A percentile compares a stretch with the other conserved stretches of the same genome.
These are phyloP conservation scores for Albifimbria verrucaria DNA, from an alignment of 2,329 filamentous ascomycete species.

Conservation along the genomic window DNA sequence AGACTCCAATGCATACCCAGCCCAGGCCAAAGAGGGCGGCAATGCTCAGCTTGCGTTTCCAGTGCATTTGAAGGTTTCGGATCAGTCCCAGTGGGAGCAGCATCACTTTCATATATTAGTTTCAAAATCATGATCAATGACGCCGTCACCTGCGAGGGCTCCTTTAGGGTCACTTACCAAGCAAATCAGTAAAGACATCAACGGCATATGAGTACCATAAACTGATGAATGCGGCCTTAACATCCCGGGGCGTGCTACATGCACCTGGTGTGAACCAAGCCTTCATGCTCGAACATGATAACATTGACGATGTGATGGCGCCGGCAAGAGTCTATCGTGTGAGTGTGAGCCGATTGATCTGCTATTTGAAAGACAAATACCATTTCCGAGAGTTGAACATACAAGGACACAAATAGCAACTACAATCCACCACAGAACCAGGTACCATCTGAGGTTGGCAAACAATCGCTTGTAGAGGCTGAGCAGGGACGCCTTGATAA, in stretches of 20 bases:
- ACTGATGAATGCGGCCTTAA: slow-evolving; percentile 10
- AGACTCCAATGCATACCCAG: slow-evolving; percentile 11
- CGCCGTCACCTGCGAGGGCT: too few species aligned
- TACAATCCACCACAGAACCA: slow-evolving; percentile 11
- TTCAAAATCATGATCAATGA: too few species aligned
- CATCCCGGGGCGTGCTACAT: slow-evolving; percentile 9
- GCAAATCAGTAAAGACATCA: slow-evolving; percentile 11
- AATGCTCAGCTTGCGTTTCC: slow-evolving; percentile 10
- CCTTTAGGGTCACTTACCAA: slow-evolving; percentile 5
- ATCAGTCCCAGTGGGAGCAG: slow-evolving; percentile 9
- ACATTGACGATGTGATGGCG: slow-evolving; percentile 11
- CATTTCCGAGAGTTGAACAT: background rate
- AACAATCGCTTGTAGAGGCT: slow-evolving; percentile 11
- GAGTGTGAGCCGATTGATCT: slow-evolving; percentile 1
- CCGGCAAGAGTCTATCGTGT: slow-evolving; percentile 7
- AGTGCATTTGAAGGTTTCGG: slow-evolving; percentile 9
- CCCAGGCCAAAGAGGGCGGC: slow-evolving; percentile 12
- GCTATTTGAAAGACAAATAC: background rate
- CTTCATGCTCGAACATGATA: slow-evolving; percentile 11
- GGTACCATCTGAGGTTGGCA: slow-evolving; percentile 4
- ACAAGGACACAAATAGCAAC: slow-evolving; percentile 9
- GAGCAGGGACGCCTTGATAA: slow-evolving; percentile 9
- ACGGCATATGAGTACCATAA: slow-evolving; percentile 12
- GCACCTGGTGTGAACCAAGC: slow-evolving; percentile 11
- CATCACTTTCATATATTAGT: slow-evolving; percentile 7